A percentile compares a stretch with the other conserved stretches of the same genome.
phyloP scores from a whole-genome alignment of 306 rosid genomes.

The Lathyrus tuberosus region DNA sequence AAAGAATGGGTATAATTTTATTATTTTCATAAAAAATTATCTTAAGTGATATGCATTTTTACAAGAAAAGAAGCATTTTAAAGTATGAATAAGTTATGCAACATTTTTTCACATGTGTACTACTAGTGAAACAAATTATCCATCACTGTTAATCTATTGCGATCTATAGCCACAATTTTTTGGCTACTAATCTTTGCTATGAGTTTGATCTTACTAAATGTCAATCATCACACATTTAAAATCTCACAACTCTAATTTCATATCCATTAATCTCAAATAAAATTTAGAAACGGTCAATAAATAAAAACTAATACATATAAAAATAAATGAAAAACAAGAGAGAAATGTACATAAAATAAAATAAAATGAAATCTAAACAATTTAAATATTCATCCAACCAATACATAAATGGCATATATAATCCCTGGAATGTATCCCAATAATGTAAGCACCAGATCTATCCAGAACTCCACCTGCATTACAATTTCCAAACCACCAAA shows the following conservation, averaged over 20 bases:
- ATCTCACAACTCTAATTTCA: not conserved
- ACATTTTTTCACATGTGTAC: too few relatives aligned
- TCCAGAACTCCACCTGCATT: conserved; percentile 75
- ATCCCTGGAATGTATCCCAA: conserved; percentile 77
- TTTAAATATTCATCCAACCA: conserved; percentile 48
- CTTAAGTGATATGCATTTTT: too few relatives aligned
- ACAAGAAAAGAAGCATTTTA: too few relatives aligned
- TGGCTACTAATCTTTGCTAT: too few relatives aligned
- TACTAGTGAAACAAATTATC: too few relatives aligned
- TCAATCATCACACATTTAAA: not conserved
- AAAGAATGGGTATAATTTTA: too few relatives aligned
- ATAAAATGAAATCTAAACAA: not conserved
- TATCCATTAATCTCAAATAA: not conserved
- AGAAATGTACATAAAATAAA: not conserved
- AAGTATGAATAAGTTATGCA: too few relatives aligned
- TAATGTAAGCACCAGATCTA: conserved; percentile 56
- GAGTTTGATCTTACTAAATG: too few relatives aligned
- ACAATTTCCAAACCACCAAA: conserved; percentile 4
- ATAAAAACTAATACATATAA: not conserved
- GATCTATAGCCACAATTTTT: too few relatives aligned
- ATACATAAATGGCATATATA: conserved; percentile 64
- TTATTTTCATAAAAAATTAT: too few relatives aligned
- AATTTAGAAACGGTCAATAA: not conserved
- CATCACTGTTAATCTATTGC: too few relatives aligned
- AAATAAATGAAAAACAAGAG: not conserved